Evolutionary conservation across 352 stramenopile genomes (phyloP).

Genomic region (Thalassiosira mediterranea): DNA sequence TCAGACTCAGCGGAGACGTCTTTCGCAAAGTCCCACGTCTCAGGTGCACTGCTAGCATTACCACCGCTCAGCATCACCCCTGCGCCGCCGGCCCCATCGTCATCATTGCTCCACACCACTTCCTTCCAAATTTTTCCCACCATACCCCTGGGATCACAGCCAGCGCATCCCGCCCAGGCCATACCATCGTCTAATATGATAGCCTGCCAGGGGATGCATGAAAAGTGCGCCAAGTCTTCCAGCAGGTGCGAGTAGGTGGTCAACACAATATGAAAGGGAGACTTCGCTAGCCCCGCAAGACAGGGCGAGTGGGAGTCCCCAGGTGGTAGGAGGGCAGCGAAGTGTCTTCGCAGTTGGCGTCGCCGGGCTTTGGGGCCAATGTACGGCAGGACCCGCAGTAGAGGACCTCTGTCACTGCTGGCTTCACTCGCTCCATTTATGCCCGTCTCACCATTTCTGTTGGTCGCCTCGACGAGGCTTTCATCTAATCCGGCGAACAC

Average conservation of each 20-base stretch:
- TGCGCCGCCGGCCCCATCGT: slow-evolving; percentile 64
- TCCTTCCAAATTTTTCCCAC: slow-evolving; percentile 68
- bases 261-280: slow-evolving; percentile 78
- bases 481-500: slow-evolving; percentile 66
- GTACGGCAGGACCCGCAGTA: slow-evolving; percentile 60
- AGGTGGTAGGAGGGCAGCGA: slow-evolving; percentile 57
- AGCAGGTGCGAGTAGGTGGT: slow-evolving; percentile 73
- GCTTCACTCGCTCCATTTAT: neutral
- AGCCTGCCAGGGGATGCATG: slow-evolving; percentile 72
- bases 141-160: slow-evolving; percentile 66
- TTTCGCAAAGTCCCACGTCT: slow-evolving; percentile 9
- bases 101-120: slow-evolving; percentile 69
- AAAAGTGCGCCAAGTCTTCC: slow-evolving; percentile 81
- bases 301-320: slow-evolving; percentile 69
- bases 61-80: slow-evolving; percentile 29
- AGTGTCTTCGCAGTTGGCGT: slow-evolving; percentile 64
- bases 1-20: slow-evolving; percentile 12
- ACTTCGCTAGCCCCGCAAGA: slow-evolving; percentile 59
- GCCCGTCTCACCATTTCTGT: neutral
- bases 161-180: slow-evolving; percentile 68
- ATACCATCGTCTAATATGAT: slow-evolving; percentile 78
- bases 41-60: slow-evolving; percentile 6
- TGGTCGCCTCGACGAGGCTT: slow-evolving; percentile 10
- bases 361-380: slow-evolving; percentile 45
- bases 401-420: slow-evolving; percentile 8